A percentile compares a stretch with the other conserved stretches of the same genome.
Conservation (phyloP, 208 protist genomes). For the Leishmania braziliensis region DNA sequence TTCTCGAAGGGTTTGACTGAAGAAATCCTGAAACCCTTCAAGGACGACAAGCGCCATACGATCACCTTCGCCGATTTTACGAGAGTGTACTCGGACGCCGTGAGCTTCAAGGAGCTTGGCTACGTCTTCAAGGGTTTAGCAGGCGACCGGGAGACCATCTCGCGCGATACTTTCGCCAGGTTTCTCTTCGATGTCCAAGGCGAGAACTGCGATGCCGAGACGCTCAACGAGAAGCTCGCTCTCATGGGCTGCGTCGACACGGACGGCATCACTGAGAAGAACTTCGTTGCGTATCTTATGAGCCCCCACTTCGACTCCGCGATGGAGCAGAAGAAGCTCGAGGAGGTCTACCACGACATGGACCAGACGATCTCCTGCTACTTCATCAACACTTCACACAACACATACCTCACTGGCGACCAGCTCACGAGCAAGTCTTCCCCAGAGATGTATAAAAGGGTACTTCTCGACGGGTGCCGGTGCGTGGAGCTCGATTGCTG, state of each 20-base stretch:
- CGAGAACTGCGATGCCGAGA: constrained; percentile 38
- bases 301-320: constrained; percentile 37
- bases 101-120: constrained; percentile 55
- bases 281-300: constrained; percentile 54
- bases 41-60: constrained; percentile 19
- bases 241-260: constrained; percentile 42
- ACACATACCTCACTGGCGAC: constrained; percentile 95
- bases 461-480: constrained; percentile 71
- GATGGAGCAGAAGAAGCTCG: constrained; percentile 35
- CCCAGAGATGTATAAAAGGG: constrained; percentile 68
- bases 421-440: constrained; percentile 82
- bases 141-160: constrained; percentile 32
- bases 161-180: constrained; percentile 40
- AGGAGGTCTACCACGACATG: constrained; percentile 85
- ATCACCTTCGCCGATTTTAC: constrained; percentile 54
- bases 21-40: constrained; percentile 38
- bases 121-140: constrained; percentile 50
- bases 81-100: constrained; percentile 42
- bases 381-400: constrained; percentile 95
- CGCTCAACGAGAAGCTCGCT: constrained; percentile 42
- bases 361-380: constrained; percentile 79
- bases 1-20: constrained; percentile 47
- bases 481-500: constrained; percentile 90
- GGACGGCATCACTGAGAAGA: constrained; percentile 28
- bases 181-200: constrained; percentile 55